Conservation (phyloP, 305 asterid species). For the Plantago rigida region DNA sequence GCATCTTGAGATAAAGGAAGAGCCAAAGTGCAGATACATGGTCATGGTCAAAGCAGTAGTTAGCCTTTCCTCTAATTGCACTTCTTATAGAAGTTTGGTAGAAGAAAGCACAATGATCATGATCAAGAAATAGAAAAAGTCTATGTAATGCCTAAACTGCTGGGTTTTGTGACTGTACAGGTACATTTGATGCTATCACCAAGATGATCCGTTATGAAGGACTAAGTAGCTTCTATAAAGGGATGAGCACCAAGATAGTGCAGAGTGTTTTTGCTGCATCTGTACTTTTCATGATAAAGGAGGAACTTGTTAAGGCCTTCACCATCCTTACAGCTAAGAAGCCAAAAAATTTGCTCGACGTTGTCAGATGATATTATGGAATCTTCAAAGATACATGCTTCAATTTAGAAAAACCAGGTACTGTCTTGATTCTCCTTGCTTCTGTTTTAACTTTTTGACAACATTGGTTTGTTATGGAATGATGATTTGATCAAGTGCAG, state of each 20-base stretch:
- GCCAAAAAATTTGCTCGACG: slow-evolving; percentile 19
- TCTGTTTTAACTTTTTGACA: background rate
- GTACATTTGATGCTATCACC: slow-evolving; percentile 68
- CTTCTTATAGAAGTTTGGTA: background rate
- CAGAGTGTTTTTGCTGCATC: slow-evolving; percentile 93
- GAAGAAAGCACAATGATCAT: background rate
- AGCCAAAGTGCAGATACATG: no score
- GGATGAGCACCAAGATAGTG: slow-evolving; percentile 83
- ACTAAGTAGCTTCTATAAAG: slow-evolving; percentile 66
- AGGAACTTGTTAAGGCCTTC: slow-evolving; percentile 67
- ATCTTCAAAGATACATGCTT: background rate
- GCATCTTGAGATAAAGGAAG: no score
- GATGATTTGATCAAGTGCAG: background rate
- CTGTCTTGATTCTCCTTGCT: background rate
- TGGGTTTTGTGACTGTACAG: slow-evolving; percentile 30
- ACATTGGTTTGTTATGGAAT: background rate
- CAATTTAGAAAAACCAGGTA: background rate
- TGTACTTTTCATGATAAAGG: slow-evolving; percentile 80
- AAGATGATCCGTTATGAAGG: slow-evolving; percentile 85
- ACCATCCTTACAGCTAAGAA: slow-evolving; percentile 31
- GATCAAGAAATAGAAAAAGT: slow-evolving; percentile 1
- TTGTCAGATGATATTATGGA: slow-evolving; percentile 22
- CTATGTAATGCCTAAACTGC: slow-evolving; percentile 1
- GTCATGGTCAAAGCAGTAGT: background rate
- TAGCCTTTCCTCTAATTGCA: background rate